Evolutionary conservation across 495 filamentous ascomycete species (phyloP), one percentile per base, ranked within the genome.

Genomic region (Penicillium parvum): DNA sequence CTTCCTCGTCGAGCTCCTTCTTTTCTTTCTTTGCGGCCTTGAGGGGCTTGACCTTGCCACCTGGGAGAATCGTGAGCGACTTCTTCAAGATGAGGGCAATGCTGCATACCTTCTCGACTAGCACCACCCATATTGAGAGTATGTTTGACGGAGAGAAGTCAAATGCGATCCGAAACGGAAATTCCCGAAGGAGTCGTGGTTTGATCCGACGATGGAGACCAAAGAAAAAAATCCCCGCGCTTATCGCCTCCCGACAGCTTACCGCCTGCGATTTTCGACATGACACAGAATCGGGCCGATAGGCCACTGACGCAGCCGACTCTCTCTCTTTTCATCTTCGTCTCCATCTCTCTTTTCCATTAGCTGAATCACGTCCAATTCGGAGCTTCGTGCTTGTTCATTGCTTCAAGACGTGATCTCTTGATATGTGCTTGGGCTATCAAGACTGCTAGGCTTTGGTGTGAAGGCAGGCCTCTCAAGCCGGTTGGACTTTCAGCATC

Each of bases 21-120:
- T 77, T 71, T 19, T 76, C 75, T 72, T 89, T 90, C 78, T 89
- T 90, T 12, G 86, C 71, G 21, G 76, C 69, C 78, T 90, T 90
- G 58, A 89, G 74, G 48, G 86, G 86, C 77, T 90, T 90, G 52
- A 77, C 81, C 72, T 90, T 90, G 73, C 86, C 86, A 66, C 86
- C 86, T 90, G 50, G 28, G 19, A 39, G 19, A 32, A 25, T 27
- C 8, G 37, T 48, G 32, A 53, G 35, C 28, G 39, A 26, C 6
- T 27, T 38, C n/a, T 18, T 26, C 9, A 14, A 29, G 10, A 23
- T 2, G 28, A 20, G 9, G 8, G 23, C 16, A 32, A 20, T 16
- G 8, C 18, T 15, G 27, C 57, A 29, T 57, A 81, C 81, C 82
- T 69, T 82, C 81, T 80, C 82, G 78, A 63, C 78, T 77, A 61